Evolutionary conservation across 2,329 filamentous ascomycete species (phyloP).

Genomic region (Alternaria arbusti): DNA sequence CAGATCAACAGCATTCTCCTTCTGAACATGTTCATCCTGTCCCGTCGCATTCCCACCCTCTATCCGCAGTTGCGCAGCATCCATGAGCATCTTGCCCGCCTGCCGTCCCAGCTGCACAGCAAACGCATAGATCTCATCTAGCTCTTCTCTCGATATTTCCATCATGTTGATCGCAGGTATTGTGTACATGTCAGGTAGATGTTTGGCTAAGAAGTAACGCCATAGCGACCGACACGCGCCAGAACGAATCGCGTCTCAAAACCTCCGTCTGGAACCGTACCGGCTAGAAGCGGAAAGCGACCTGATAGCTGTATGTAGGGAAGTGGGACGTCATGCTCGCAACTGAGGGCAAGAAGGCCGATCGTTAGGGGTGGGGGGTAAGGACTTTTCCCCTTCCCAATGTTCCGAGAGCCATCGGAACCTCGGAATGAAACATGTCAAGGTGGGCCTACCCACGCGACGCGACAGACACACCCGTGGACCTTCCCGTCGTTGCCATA

Average conservation of each 20-base stretch:
- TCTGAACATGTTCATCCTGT: slow-evolving; percentile 61
- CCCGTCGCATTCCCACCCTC: slow-evolving; percentile 40
- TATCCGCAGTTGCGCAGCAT: slow-evolving; percentile 65
- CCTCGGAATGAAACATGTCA: slow-evolving; percentile 2
- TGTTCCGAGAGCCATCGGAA: slow-evolving; percentile 4
- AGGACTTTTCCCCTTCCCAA: slow-evolving; percentile 14
- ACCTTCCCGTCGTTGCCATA: not conserved
- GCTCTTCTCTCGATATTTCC: slow-evolving; percentile 51
- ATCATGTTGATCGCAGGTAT: slow-evolving; percentile 24
- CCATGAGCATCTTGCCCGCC: slow-evolving; percentile 71
- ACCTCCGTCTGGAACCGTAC: slow-evolving; percentile 6
- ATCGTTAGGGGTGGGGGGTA: slow-evolving; percentile 7
- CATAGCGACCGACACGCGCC: not conserved
- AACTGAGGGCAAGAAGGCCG: not conserved
- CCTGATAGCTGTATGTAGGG: not conserved
- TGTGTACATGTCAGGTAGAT: not conserved
- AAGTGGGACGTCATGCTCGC: not conserved
- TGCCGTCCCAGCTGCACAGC: slow-evolving; percentile 73
- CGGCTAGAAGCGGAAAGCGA: slow-evolving; percentile 8
- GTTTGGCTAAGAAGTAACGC: not conserved
- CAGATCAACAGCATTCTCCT: slow-evolving; percentile 77
- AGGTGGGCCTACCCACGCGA: not conserved
- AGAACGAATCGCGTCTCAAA: not conserved
- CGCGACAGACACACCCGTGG: not conserved
- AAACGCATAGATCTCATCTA: slow-evolving; percentile 72